Conservation (phyloP, 768 basidiomycete species). For the Hysterangium stoloniferum region DNA sequence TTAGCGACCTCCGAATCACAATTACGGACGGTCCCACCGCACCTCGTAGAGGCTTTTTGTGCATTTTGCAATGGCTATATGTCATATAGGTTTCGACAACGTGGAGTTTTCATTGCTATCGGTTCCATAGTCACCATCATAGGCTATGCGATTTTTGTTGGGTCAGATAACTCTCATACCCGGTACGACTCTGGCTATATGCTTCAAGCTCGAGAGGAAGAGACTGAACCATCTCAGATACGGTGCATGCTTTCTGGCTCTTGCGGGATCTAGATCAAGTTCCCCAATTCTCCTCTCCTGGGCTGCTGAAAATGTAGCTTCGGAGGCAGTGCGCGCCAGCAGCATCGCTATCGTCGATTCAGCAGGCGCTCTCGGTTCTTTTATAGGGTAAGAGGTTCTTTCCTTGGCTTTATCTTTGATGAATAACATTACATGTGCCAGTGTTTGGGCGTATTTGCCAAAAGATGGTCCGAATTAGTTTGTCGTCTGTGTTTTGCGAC, state of each 20-base stretch:
- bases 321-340: constrained; percentile 40
- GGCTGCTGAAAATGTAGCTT: constrained; percentile 44
- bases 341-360: constrained; percentile 37
- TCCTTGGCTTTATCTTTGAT: too few species aligned
- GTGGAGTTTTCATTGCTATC: constrained; percentile 29
- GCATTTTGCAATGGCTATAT: constrained; percentile 27
- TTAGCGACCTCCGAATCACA: constrained; percentile 38
- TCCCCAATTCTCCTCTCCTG: constrained; percentile 38
- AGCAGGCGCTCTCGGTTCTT: constrained; percentile 35
- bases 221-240: constrained; percentile 24
- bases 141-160: constrained; percentile 38
- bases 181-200: constrained; percentile 12
- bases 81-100: constrained; percentile 24
- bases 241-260: constrained; percentile 39
- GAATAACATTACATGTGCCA: constrained; percentile 14
- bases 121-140: constrained; percentile 32
- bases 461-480: constrained; percentile 35
- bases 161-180: constrained; percentile 34
- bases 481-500: not conserved
- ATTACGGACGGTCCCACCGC: constrained; percentile 43
- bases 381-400: constrained; percentile 37
- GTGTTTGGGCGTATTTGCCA: constrained; percentile 42
- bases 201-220: too few species aligned
- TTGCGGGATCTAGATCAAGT: constrained; percentile 32
- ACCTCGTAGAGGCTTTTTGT: constrained; percentile 34